A percentile compares a stretch with the other conserved stretches of the same genome.
phyloP scores from a whole-genome alignment of 176 grass and related monocot species.

The Avena sativa region DNA sequence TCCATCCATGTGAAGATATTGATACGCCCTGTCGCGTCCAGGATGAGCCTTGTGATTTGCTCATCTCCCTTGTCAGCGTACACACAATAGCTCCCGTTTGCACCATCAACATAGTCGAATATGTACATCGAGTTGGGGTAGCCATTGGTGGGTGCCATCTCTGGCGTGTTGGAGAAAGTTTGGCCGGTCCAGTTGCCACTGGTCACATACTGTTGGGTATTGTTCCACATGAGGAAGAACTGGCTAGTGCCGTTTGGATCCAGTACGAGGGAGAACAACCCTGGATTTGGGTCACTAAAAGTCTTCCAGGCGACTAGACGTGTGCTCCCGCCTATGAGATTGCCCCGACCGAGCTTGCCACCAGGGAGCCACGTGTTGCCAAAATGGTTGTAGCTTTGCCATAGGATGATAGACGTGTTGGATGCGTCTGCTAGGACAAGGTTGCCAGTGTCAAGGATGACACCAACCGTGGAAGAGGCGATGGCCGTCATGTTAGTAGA shows the following conservation, averaged over 20 bases:
- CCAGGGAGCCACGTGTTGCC: conserved; percentile 53
- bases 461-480: conserved; percentile 27
- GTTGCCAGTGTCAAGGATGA: conserved; percentile 51
- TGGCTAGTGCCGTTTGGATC: conserved; percentile 33
- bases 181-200: conserved; percentile 47
- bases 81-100: conserved; percentile 1
- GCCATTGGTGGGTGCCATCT: conserved; percentile 1
- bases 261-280: conserved; percentile 40
- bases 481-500: conserved; percentile 18
- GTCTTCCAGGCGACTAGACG: conserved; percentile 35
- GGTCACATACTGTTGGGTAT: conserved; percentile 28
- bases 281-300: conserved; percentile 35
- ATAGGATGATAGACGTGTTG: conserved; percentile 11
- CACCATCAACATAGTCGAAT: not conserved
- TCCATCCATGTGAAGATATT: not conserved
- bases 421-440: conserved; percentile 33
- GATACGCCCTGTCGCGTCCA: conserved; percentile 23
- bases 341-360: conserved; percentile 44
- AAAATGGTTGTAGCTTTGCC: conserved; percentile 57
- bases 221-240: conserved; percentile 40
- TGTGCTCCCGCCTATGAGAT: not conserved
- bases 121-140: not conserved
- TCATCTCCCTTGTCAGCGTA: not conserved
- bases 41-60: not conserved
- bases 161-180: not conserved